Percentiles rank a stretch among this genome's conserved stretches.
These are phyloP conservation scores for Podila epigama DNA, from an alignment of 192 early-diverging fungal genomes.

Conservation along the genomic window DNA sequence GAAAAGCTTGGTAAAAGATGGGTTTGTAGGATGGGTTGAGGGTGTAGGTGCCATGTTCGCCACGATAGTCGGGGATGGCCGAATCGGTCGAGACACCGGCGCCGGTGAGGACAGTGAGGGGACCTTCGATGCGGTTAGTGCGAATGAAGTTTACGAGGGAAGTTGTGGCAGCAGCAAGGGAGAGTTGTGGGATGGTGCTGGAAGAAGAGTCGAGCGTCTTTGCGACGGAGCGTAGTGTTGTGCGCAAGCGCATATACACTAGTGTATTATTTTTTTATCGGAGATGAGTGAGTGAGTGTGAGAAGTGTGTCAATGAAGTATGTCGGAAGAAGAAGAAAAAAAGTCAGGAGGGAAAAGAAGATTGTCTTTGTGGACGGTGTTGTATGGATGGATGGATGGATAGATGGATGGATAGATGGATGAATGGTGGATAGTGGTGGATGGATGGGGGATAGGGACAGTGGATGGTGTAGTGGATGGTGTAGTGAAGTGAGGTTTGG, in stretches of 20 bases:
- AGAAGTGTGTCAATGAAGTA: background rate
- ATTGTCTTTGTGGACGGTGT: no score
- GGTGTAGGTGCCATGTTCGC: conserved; percentile 69
- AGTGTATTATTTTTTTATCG: background rate
- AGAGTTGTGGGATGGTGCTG: background rate
- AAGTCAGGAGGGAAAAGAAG: no score
- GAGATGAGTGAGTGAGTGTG: background rate
- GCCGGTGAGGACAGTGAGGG: conserved; percentile 58
- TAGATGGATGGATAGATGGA: background rate
- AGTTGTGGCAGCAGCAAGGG: conserved; percentile 14
- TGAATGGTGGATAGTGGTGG: no score
- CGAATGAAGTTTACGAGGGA: conserved; percentile 49
- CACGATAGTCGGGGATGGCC: conserved; percentile 88
- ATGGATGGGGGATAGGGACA: no score
- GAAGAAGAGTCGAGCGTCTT: conserved; percentile 19
- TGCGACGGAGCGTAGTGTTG: conserved; percentile 23
- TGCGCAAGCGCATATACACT: conserved; percentile 23
- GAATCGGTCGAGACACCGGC: conserved; percentile 71
- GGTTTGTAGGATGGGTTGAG: conserved; percentile 81
- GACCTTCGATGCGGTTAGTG: conserved; percentile 22
- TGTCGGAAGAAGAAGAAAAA: background rate
- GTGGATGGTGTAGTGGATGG: no score
- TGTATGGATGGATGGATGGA: background rate
- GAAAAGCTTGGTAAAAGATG: conserved; percentile 79
- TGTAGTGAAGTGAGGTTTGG: no score